phyloP scores from a whole-genome alignment of 2,329 filamentous ascomycete species.

The Aspergillus quadrilineatus region DNA sequence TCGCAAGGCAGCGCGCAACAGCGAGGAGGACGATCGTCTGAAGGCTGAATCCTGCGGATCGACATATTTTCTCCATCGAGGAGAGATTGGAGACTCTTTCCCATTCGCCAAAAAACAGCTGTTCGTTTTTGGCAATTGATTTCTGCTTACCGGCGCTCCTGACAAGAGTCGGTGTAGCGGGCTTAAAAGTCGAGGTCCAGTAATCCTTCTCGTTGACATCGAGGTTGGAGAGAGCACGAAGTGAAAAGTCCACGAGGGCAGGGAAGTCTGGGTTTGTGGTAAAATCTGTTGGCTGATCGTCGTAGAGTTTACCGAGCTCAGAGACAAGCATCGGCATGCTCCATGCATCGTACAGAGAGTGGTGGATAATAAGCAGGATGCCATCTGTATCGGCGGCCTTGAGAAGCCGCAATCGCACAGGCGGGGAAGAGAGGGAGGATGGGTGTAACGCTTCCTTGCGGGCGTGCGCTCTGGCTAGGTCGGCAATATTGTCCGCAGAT shows the following conservation, averaged over 20 bases:
- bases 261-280: slow-evolving; percentile 22
- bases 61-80: slow-evolving; percentile 22
- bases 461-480: slow-evolving; percentile 21
- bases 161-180: slow-evolving; percentile 23
- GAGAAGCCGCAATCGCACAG: slow-evolving; percentile 31
- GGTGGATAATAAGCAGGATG: slow-evolving; percentile 34
- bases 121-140: neutral
- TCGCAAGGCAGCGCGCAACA: slow-evolving; percentile 28
- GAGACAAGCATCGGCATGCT: slow-evolving; percentile 34
- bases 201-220: slow-evolving; percentile 20
- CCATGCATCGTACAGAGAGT: slow-evolving; percentile 40
- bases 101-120: slow-evolving; percentile 26
- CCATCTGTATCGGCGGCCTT: slow-evolving; percentile 28
- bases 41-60: slow-evolving; percentile 22
- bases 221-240: slow-evolving; percentile 19
- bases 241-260: slow-evolving; percentile 26
- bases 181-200: slow-evolving; percentile 24
- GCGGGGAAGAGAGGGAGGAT: slow-evolving; percentile 33
- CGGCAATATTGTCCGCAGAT: slow-evolving; percentile 10
- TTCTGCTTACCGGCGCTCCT: neutral
- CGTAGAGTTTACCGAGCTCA: slow-evolving; percentile 32
- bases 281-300: neutral
- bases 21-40: slow-evolving; percentile 32
- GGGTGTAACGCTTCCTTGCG: slow-evolving; percentile 25
- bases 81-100: slow-evolving; percentile 26